Evolutionary conservation across 179 eudicot genomes (phyloP).

Genomic region (Beta corolliflora): DNA sequence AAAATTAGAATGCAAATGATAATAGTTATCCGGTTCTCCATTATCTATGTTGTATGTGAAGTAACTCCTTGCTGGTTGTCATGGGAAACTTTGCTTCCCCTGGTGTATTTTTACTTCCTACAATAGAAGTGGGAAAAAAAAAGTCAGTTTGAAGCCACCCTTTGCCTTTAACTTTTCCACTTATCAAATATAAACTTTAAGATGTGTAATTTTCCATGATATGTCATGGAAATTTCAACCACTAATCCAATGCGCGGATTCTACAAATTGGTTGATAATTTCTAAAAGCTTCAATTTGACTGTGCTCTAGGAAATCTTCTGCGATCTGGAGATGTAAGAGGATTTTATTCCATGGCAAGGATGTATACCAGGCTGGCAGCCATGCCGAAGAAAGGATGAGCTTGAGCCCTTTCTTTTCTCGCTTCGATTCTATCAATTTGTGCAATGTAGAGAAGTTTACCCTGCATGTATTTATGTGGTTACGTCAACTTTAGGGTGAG

Average conservation of each 20-base stretch:
- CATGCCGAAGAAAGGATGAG: constrained; percentile 80
- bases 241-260: background rate
- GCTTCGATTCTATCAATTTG: background rate
- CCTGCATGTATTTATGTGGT: constrained; percentile 6
- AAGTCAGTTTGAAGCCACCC: background rate
- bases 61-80: background rate
- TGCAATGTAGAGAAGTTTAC: background rate
- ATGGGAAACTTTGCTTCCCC: background rate
- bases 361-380: constrained; percentile 88
- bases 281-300: constrained; percentile 5
- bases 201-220: background rate
- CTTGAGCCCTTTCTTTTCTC: background rate
- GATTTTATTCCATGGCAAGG: constrained; percentile 85
- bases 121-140: background rate
- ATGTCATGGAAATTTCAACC: too few species aligned
- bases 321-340: constrained; percentile 82
- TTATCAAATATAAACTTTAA: background rate
- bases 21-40: background rate
- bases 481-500: too few species aligned
- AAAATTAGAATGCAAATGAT: background rate
- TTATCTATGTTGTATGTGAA: background rate
- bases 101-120: background rate
- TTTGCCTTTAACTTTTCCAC: background rate
- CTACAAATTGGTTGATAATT: background rate
- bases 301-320: constrained; percentile 67